Base-by-base conservation (phyloP, 1,284 basidiomycete genomes). In the Gomphus sp. region DNA sequence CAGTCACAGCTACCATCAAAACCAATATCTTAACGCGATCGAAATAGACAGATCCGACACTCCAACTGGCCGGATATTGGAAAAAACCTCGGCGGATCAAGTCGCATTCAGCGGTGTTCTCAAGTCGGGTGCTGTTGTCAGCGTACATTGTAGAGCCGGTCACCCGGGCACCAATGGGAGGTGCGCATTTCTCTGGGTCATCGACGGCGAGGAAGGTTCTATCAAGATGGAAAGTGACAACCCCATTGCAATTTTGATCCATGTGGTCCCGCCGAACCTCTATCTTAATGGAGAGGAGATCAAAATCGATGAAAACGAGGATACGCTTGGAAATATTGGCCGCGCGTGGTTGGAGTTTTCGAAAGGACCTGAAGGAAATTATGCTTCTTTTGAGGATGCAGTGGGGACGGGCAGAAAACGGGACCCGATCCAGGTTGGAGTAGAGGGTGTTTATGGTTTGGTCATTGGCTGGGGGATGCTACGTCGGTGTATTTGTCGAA, bases 131-230 rank as follows among this genome's bases (percentile, higher is more conserved):
- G 66, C 67, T 9, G 47, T 71, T 1, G 66, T 64, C 22, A 71
- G 62, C 52, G 56, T 72, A 9, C 62, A 65, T 14, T 69, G 67
- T 62, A 66, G 70, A 16, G 62, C 59, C 0, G 71, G 72, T 5
- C 62, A 66, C 33, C 36, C 39, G 43, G 34, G 52, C 14, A 57
- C 44, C 52, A 52, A 36, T 4, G 62, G 52, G 12, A 50, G 56
- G 48, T 56, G 57, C 31, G 60, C 56, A 2, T 67, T 72, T 45
- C 22, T 66, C 1, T 74, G 73, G 72, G 63, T 66, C 51, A 73
- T 75, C 49, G 70, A 74, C 48, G 73, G 73, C 9, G 73, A 74
- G 49, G 67, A 70, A 1, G 72, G 73, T 0, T 63, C 63, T 4
- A 69, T 74, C 55, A 61, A 66, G 31, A 31, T 74, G 4, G 68